Evolutionary conservation across 345 rosid genomes (phyloP), one percentile per base, ranked within the genome.

Genomic region (Populus simonii): DNA sequence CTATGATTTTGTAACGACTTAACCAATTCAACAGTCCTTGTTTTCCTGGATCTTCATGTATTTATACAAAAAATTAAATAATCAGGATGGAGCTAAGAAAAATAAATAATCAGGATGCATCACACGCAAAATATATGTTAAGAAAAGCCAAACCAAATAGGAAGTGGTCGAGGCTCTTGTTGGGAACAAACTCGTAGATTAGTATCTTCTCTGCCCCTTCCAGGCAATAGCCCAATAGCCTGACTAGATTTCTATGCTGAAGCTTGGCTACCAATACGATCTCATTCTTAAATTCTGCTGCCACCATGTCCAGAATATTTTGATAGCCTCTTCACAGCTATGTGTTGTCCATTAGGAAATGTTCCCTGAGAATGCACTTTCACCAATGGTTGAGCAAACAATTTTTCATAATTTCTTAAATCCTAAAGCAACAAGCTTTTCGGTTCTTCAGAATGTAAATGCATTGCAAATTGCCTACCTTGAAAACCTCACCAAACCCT

Each of bases 401-500:
- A 1, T 38, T 38, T 38, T 8, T 39, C 43, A 39, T 8, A 39
- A 39, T 39, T 39, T 55, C 25, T n/a, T n/a, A 17, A 18, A 51
- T 51, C 18, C 13, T 57, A n/a, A n/a, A n/a, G n/a, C n/a, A n/a
- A n/a, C n/a, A n/a, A 22, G 27, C 63, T n/a, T n/a, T 3, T 57
- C 27, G 12, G 63, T n/a, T 57, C 25, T 57, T 57, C 27, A n/a
- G 1, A 57, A 10, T 57, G n/a, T 57, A n/a, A 57, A n/a, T n/a
- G 5, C 15, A 8, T n/a, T 57, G n/a, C 13, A n/a, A 57, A 57
- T 57, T 10, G 27, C 63, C 8, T 81, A 90, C 93, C 92, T 85
- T 85, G 84, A 82, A 91, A 80, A 92, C 95, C 53, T 76, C 91
- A 63, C 95, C 90, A 72, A 89, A 91, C 68, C 94, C 97, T 33